Base-by-base conservation (phyloP, 768 basidiomycete genomes). In the Termitomyces sp. region DNA sequence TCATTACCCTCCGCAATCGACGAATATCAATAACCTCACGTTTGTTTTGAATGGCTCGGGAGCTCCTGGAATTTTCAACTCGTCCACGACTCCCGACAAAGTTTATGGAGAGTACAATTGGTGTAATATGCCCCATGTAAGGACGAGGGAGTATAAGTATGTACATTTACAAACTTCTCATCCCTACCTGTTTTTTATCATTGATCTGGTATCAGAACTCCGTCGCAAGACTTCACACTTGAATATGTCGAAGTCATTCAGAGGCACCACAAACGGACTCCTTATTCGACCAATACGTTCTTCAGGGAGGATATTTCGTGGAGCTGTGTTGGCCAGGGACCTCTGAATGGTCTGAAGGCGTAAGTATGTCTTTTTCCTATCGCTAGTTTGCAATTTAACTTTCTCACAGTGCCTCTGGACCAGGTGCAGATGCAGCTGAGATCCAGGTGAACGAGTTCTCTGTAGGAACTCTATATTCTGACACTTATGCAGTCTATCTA, bases 91-190 rank as follows among this genome's bases (percentile, higher is more conserved):
- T 8, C 76, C 80, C 1, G 66, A 77, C 42, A 57, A 71, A 3
- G 63, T 63, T 9, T 83, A 83, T 72, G 81, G 81, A 0, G 69
- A 67, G 20, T 83, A 81, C 60, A 82, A 82, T 61, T 82, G 81
- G 81, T 83, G 82, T 55, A 83, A 82, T 62, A 83, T 83, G 82
- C 81, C 82, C 2, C 82, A 83, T 71, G 80, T 80, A 1, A 70
- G 81, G 57, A 52, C 57, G 31, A 69, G 63, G 59, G 81, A 81
- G 66, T 83, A 83, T 70, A 75, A 73, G 82, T 81, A 51, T 14
- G 76, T 69, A 4, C 6, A 57, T 37, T 9, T n/a, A n/a, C 31
- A 11, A 43, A 20, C 36, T 32, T 14, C 6, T 14, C 15, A 11
- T 15, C 29, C 34, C 10, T 3, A 4, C 7, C 11, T 20, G 14